Base-by-base conservation (phyloP, 106 monocot genomes). In the Platanthera zijinensis region DNA sequence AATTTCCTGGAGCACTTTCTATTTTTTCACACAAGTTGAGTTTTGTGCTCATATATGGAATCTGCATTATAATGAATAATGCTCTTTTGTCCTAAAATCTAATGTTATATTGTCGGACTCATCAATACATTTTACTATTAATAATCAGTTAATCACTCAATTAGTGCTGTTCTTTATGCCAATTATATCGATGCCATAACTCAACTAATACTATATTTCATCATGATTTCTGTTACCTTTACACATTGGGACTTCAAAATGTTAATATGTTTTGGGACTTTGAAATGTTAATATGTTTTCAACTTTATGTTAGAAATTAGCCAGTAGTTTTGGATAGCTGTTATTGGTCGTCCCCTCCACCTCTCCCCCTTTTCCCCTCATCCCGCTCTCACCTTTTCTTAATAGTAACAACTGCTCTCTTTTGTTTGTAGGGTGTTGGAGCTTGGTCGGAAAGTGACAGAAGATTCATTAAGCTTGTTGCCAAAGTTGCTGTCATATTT, bases 401-500 rank as follows among this genome's bases (percentile, higher is more conserved):
- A 71, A n/a, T 71, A 63, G 6, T 71, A 48, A 48, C 15, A 71
- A 11, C 13, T 50, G 50, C 45, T 71, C 51, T 1, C 15, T 72
- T 72, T 79, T 71, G 11, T 82, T 89, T 63, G 48, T 86, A 97
- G 97, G 81, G 79, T 97, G 25, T 71, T 97, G 79, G 94, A 97
- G 78, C 83, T 89, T 75, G 82, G 79, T 75, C 15, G 70, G 32
- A 86, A 82, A 28, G 78, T 83, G 71, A 80, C 73, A 52, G 89
- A 91, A 76, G 86, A 89, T 64, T 87, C 83, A 32, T 69, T 79
- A 51, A 74, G 50, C 4, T 77, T 88, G 89, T 85, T 97, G 87
- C 97, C 94, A 77, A 79, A 82, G 21, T 84, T 97, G 83, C 62
- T 97, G 51, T 91, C 89, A 64, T 83, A 77, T 86, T 80, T 97